Base-by-base conservation (phyloP, 2,329 filamentous ascomycete genomes). In the Paecilomyces variotii region DNA sequence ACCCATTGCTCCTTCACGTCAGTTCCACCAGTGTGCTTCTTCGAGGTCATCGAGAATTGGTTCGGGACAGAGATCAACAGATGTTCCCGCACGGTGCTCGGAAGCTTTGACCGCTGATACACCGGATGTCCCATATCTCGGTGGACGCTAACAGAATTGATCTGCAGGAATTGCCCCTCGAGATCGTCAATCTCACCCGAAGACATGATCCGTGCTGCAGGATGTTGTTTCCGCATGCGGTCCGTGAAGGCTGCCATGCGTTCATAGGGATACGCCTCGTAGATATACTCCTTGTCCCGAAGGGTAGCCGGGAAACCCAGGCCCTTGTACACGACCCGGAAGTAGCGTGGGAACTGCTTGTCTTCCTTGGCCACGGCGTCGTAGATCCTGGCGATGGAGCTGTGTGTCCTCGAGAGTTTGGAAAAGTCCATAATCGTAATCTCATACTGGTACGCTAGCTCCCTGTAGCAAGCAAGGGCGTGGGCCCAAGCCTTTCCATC, bases 401-500 rank as follows among this genome's bases (percentile, higher is more conserved):
- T 83, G 72, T 97, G 88, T 0, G 92, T 89, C 61, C 92, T 84
- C 0, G 94, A 92, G 26, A 99, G 82, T 75, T 99, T 97, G 34
- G 87, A 82, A 67, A 96, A 97, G 74, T 99, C 94, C 72, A 92
- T 96, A 0, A 89, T 78, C 60, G 91, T 96, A 64, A 83, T 85
- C 76, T 96, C 91, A 70, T 97, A 99, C 74, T 97, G 91, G n/a
- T 80, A 76, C 54, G 92, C 89, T 56, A 99, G 85, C 74, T 99
- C 93, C 70, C 89, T 89, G 75, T 99, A 97, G 2, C 90, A 90
- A 4, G 86, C 83, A 50, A 99, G 78, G 0, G 92, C 93, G 72
- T 90, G 90, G 67, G 89, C 88, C 93, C 93, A 97, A 0, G 91
- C 91, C 70, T 91, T 88, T n/a, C 91, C 92, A 60, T 95, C 91